phyloP scores from a whole-genome alignment of 352 stramenopile genomes.

The Phytopythium delawarense region DNA sequence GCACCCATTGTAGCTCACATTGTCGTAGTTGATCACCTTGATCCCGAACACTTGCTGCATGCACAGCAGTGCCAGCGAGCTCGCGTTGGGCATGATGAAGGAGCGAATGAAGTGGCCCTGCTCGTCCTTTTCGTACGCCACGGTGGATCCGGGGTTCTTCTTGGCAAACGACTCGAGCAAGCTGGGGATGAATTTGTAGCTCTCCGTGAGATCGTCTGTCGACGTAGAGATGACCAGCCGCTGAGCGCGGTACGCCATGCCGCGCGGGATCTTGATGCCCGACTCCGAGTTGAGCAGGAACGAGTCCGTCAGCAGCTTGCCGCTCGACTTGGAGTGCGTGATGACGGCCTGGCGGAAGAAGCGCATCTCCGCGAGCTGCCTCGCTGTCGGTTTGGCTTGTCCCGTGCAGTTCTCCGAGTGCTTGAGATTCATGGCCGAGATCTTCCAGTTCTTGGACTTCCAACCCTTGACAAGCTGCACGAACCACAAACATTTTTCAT shows the following conservation, averaged over 20 bases:
- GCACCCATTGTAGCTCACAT: conserved; percentile 64
- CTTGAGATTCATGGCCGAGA: conserved; percentile 84
- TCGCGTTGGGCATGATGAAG: conserved; percentile 67
- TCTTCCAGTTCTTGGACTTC: conserved; percentile 89
- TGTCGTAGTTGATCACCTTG: conserved; percentile 67
- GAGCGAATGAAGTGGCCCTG: conserved; percentile 63
- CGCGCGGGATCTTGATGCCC: conserved; percentile 61
- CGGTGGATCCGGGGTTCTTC: conserved; percentile 65
- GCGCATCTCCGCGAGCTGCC: conserved; percentile 75
- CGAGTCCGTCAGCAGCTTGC: conserved; percentile 73
- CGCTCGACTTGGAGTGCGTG: conserved; percentile 74
- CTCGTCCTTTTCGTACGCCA: conserved; percentile 57
- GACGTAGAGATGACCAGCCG: conserved; percentile 63
- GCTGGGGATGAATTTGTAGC: conserved; percentile 81
- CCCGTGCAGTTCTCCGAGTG: conserved; percentile 67
- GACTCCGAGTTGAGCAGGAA: conserved; percentile 65
- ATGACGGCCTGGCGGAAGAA: conserved; percentile 73
- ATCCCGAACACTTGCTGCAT: conserved; percentile 72
- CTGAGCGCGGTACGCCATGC: conserved; percentile 69
- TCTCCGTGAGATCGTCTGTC: conserved; percentile 69
- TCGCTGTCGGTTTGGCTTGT: conserved; percentile 59
- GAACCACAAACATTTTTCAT: conserved; percentile 70
- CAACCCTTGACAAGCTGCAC: conserved; percentile 74
- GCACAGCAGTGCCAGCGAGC: conserved; percentile 31
- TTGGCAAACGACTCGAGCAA: conserved; percentile 64